Evolutionary conservation across 192 early-diverging fungal species (phyloP).

Genomic region (Rhizophagus prolifer): DNA sequence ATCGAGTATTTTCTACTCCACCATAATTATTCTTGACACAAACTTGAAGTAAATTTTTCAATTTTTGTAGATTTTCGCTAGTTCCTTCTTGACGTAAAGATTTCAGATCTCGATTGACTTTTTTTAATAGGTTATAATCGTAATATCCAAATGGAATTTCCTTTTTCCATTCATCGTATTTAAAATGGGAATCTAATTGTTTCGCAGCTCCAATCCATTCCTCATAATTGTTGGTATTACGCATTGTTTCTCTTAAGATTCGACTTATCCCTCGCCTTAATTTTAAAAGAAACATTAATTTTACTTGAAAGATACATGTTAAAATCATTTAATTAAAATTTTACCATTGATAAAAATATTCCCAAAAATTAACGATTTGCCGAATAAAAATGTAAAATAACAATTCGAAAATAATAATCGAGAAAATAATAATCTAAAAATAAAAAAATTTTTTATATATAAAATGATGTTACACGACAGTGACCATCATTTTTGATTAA

Average conservation of each 20-base stretch:
- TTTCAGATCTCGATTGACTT: conserved; percentile 49
- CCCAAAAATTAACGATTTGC: conserved; percentile 63
- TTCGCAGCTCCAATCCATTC: conserved; percentile 63
- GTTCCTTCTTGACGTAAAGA: conserved; percentile 34
- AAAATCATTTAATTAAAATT: background rate
- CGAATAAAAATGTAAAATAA: conserved; percentile 57
- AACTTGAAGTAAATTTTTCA: conserved; percentile 53
- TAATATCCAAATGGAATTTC: conserved; percentile 59
- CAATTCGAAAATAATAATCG: conserved; percentile 62
- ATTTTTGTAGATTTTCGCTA: conserved; percentile 36
- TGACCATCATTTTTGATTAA: background rate
- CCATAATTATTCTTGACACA: conserved; percentile 76
- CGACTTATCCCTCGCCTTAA: conserved; percentile 56
- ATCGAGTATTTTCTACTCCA: conserved; percentile 69
- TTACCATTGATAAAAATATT: conserved; percentile 61
- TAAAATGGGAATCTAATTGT: conserved; percentile 58
- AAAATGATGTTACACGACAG: background rate
- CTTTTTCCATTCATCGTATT: conserved; percentile 73
- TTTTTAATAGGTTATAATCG: conserved; percentile 64
- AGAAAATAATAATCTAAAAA: conserved; percentile 48
- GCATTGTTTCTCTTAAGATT: conserved; percentile 47
- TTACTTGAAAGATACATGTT: background rate
- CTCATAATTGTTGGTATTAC: conserved; percentile 57
- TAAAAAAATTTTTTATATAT: conserved; percentile 2
- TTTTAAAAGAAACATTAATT: background rate